phyloP scores from a whole-genome alignment of 768 basidiomycete genomes.

The Mycena albidolilacea region DNA sequence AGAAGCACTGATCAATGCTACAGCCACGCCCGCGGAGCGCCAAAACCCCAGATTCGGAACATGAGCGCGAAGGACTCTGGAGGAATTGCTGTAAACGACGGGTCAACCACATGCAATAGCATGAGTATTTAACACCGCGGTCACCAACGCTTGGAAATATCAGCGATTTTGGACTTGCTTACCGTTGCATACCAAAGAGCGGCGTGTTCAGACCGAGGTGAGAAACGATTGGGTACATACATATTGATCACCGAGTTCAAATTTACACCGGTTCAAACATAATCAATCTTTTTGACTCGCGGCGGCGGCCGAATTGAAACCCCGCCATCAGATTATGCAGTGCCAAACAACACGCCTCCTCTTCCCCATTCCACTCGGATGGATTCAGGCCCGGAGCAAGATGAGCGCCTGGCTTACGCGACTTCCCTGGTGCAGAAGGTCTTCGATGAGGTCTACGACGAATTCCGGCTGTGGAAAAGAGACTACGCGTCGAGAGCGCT shows the following conservation, averaged over 20 bases:
- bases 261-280: too few species aligned
- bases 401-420: not conserved
- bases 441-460: conserved; percentile 42
- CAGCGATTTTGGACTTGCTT: not conserved
- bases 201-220: too few species aligned
- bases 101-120: not conserved
- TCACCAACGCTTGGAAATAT: not conserved
- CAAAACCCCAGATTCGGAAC: not conserved
- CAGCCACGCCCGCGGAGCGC: not conserved
- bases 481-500: conserved; percentile 39
- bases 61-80: not conserved
- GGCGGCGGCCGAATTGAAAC: not conserved
- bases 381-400: not conserved
- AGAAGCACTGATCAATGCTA: not conserved
- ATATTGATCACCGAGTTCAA: too few species aligned
- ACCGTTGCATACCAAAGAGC: too few species aligned
- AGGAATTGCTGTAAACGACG: not conserved
- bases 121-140: not conserved
- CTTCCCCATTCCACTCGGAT: not conserved
- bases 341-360: conserved; percentile 20
- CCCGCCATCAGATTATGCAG: not conserved
- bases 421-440: conserved; percentile 20
- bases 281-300: too few species aligned
- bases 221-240: too few species aligned
- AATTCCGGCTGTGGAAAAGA: conserved; percentile 46